Conservation (phyloP, 1,284 basidiomycete genomes). For the Tremellales sp. region DNA sequence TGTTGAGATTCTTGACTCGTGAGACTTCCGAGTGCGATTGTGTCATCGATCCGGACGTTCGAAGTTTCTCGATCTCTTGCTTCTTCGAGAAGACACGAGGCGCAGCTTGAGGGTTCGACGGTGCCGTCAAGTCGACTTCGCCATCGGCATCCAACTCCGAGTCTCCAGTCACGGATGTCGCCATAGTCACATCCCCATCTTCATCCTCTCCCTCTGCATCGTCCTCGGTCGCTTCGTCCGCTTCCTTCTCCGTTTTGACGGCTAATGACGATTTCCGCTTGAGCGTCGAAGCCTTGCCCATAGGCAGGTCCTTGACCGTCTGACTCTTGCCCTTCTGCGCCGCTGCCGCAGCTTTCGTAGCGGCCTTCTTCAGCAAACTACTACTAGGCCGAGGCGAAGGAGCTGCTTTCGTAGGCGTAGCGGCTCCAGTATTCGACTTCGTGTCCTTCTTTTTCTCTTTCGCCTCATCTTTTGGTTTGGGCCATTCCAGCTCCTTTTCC, state of each 20-base stretch:
- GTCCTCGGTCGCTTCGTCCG: constrained; percentile 47
- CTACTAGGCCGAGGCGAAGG: constrained; percentile 24
- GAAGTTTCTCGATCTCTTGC: constrained; percentile 96
- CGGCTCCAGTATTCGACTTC: constrained; percentile 32
- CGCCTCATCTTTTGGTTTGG: constrained; percentile 49
- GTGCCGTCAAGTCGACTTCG: constrained; percentile 49
- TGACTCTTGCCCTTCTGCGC: constrained; percentile 12
- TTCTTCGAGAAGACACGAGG: constrained; percentile 77
- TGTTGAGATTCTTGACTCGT: constrained; percentile 96
- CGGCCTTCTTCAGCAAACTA: constrained; percentile 68
- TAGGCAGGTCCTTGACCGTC: constrained; percentile 19
- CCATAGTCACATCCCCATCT: constrained; percentile 56
- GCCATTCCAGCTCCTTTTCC: constrained; percentile 88
- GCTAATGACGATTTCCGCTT: constrained; percentile 58
- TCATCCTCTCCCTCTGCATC: constrained; percentile 54
- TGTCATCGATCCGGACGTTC: constrained; percentile 97
- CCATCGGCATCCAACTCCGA: constrained; percentile 43
- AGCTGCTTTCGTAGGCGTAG: constrained; percentile 29
- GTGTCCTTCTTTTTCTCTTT: constrained; percentile 50
- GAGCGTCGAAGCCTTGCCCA: constrained; percentile 52
- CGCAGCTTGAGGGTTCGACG: constrained; percentile 47
- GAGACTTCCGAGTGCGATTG: constrained; percentile 96
- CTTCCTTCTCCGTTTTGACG: constrained; percentile 42
- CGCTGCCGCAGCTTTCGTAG: constrained; percentile 59
- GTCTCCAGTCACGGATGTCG: constrained; percentile 53